A percentile compares a stretch with the other conserved stretches of the same genome.
These are phyloP conservation scores for Polychaeton citri DNA, from an alignment of 2,329 filamentous ascomycete species.

Conservation along the genomic window DNA sequence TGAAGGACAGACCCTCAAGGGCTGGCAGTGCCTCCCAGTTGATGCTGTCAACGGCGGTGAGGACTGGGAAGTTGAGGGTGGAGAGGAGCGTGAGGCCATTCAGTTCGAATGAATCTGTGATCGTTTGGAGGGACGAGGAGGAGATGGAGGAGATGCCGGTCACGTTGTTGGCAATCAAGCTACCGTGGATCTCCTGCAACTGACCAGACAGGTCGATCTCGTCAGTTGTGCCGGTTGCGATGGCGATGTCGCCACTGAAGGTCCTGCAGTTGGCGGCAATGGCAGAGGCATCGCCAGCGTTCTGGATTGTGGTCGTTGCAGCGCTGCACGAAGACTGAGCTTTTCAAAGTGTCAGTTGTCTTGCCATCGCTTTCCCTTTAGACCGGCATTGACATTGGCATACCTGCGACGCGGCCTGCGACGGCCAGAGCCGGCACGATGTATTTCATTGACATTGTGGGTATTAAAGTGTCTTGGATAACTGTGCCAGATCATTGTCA, in stretches of 20 bases:
- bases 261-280: constrained; percentile 50
- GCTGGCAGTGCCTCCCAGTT: constrained; percentile 58
- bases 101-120: constrained; percentile 59
- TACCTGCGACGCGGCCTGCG: constrained; percentile 39
- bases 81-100: constrained; percentile 55
- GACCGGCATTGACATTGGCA: constrained; percentile 12
- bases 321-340: constrained; percentile 14
- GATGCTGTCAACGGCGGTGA: constrained; percentile 54
- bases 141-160: constrained; percentile 52
- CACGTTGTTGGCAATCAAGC: constrained; percentile 38
- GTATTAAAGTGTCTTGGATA: constrained; percentile 4
- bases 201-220: constrained; percentile 47
- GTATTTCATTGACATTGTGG: constrained; percentile 42
- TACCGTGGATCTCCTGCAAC: constrained; percentile 45
- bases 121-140: constrained; percentile 47
- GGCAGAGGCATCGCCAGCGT: constrained; percentile 44
- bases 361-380: neutral
- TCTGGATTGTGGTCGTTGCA: constrained; percentile 45
- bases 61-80: constrained; percentile 50
- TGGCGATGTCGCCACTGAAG: constrained; percentile 53
- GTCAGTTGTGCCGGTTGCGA: constrained; percentile 44
- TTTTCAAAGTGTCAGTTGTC: constrained; percentile 7
- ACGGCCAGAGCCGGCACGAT: constrained; percentile 43
- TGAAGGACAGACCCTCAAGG: constrained; percentile 47
- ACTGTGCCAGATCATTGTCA: constrained; percentile 3